Evolutionary conservation across 352 stramenopile species (phyloP), one percentile per base, ranked within the genome.

Genomic region (Globisporangium iwayamae): DNA sequence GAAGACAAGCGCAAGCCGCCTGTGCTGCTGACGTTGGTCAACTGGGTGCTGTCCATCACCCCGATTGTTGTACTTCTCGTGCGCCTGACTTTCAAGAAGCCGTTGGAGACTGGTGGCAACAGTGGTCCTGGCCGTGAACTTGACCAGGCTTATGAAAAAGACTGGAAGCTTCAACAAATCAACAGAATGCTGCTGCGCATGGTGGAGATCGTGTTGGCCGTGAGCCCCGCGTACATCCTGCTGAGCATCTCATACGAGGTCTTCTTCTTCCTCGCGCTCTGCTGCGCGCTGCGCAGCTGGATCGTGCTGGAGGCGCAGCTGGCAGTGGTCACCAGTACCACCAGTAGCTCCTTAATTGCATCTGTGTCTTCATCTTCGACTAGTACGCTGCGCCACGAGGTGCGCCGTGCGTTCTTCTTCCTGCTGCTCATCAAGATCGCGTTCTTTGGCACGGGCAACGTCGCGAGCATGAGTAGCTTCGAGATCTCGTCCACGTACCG

Each of bases 161-260:
- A 34, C 8, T 4, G 25, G 13, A 56, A 61, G 28, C 7, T 8
- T 36, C 61, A 54, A 4, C 50, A 36, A 22, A 20, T 18, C 43
- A 48, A 48, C 36, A 43, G 13, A 8, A 43, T 66, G 43, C 36
- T 78, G 13, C 60, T 56, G 43, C 79, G 82, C 9, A 67, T 91
- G 38, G 62, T 90, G 16, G 71, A 82, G 30, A 68, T 93, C 46
- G 72, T 88, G 57, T 54, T 89, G 3, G 78, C 75, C 6, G 76
- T 92, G 41, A 78, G 76, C 4, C 84, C 84, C 16, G 73, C 79
- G 2, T 95, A 82, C 52, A 64, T 87, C 38, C 60, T 93, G 18
- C 61, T 95, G n/a, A 93, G 84, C 56, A 93, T 95, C 57, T 87
- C 85, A 38, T 95, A 93, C 71, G 86, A 95, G 63, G 83, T 93